Percentiles rank a stretch among this genome's conserved stretches.
These are phyloP conservation scores for Eleusine coracana DNA, from an alignment of 176 grass and related monocot species.

Conservation along the genomic window DNA sequence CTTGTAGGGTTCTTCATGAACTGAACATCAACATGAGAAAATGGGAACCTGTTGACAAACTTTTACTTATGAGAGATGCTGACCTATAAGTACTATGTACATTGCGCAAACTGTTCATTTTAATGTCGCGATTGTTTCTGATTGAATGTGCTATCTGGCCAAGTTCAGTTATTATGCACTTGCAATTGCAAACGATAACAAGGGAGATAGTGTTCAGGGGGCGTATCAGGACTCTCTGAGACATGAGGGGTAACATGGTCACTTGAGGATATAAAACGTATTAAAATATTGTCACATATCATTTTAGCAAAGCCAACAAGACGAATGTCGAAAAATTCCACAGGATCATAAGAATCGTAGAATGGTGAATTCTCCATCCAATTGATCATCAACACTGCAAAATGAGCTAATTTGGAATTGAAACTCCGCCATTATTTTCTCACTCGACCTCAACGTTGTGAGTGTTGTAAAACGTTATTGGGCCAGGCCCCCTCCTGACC, in stretches of 20 bases:
- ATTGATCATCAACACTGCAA: neutral
- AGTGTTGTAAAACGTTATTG: too few relatives aligned
- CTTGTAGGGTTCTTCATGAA: slow-evolving; percentile 34
- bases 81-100: neutral
- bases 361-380: neutral
- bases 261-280: neutral
- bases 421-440: neutral
- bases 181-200: neutral
- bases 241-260: neutral
- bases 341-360: neutral
- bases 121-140: neutral
- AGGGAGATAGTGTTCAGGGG: too few relatives aligned
- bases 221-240: neutral
- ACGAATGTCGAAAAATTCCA: neutral
- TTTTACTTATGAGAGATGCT: slow-evolving; percentile 14
- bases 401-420: neutral
- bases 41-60: slow-evolving; percentile 14
- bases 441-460: neutral
- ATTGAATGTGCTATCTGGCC: neutral
- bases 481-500: too few relatives aligned
- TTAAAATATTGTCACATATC: neutral
- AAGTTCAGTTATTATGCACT: neutral
- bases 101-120: neutral
- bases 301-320: neutral
- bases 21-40: slow-evolving; percentile 50